Conservation (phyloP, 2,329 filamentous ascomycete species). For the Penicillium sp. region DNA sequence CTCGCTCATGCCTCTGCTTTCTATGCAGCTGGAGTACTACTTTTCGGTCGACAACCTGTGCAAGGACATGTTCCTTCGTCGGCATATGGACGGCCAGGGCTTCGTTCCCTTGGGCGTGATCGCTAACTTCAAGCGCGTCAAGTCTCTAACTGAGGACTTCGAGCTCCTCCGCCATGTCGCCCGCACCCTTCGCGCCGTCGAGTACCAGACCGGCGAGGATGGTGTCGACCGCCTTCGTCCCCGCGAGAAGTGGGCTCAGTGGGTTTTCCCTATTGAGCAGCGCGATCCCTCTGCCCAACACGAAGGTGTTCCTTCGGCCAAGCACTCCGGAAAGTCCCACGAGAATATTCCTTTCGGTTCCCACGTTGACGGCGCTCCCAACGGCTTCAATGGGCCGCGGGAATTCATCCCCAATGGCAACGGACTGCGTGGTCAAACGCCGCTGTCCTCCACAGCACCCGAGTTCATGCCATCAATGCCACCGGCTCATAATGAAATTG, state of each 20-base stretch:
- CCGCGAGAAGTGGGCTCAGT: slow-evolving; percentile 71
- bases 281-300: slow-evolving; percentile 70
- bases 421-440: slow-evolving; percentile 43
- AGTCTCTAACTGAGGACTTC: slow-evolving; percentile 64
- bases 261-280: slow-evolving; percentile 66
- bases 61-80: slow-evolving; percentile 84
- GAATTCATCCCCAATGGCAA: slow-evolving; percentile 40
- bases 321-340: slow-evolving; percentile 32
- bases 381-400: slow-evolving; percentile 25
- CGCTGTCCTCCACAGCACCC: slow-evolving; percentile 59
- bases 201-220: slow-evolving; percentile 70
- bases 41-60: slow-evolving; percentile 93
- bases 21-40: slow-evolving; percentile 76
- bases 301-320: slow-evolving; percentile 54
- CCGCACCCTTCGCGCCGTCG: slow-evolving; percentile 65
- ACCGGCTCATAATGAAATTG: slow-evolving; percentile 29
- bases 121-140: slow-evolving; percentile 79
- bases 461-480: slow-evolving; percentile 53
- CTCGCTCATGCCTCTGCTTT: slow-evolving; percentile 54
- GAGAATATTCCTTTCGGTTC: slow-evolving; percentile 33
- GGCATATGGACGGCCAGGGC: slow-evolving; percentile 91
- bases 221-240: slow-evolving; percentile 72
- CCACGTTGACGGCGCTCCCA: slow-evolving; percentile 28
- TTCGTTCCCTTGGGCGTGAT: slow-evolving; percentile 79
- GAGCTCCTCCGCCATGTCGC: slow-evolving; percentile 71